phyloP scores from a whole-genome alignment of 495 filamentous ascomycete species.

The Talaromyces nanjingensis region DNA sequence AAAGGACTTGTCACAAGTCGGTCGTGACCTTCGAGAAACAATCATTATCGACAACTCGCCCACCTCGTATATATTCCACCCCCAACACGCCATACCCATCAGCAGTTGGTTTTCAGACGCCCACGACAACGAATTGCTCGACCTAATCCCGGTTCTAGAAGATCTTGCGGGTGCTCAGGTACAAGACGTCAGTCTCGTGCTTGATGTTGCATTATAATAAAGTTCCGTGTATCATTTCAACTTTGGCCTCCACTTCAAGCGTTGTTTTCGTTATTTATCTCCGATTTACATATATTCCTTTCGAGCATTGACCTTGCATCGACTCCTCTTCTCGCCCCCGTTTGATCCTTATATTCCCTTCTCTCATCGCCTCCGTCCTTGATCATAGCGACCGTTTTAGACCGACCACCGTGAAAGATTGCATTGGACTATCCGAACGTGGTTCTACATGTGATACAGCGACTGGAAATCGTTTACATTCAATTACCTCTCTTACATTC shows the following conservation, averaged over 20 bases:
- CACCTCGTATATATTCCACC: conserved; percentile 99
- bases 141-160: conserved; percentile 97
- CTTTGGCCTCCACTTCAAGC: conserved; percentile 25
- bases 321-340: conserved; percentile 7
- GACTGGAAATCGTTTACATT: conserved; percentile 1
- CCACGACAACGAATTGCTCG: conserved; percentile 97
- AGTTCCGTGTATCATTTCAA: not conserved
- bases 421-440: not conserved
- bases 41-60: conserved; percentile 99
- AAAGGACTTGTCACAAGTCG: conserved; percentile 89
- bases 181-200: conserved; percentile 91
- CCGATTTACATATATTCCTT: conserved; percentile 18
- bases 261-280: conserved; percentile 21
- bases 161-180: conserved; percentile 85
- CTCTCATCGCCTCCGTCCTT: conserved; percentile 16
- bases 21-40: conserved; percentile 90
- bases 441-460: conserved; percentile 2
- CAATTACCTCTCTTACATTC: not conserved
- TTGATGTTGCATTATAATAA: conserved; percentile 80
- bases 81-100: conserved; percentile 97
- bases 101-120: conserved; percentile 99
- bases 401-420: not conserved
- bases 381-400: conserved; percentile 3
- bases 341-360: not conserved
- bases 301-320: conserved; percentile 18